phyloP scores from a whole-genome alignment of 78 protist genomes.

The Planoprotostelium fungivorum region DNA sequence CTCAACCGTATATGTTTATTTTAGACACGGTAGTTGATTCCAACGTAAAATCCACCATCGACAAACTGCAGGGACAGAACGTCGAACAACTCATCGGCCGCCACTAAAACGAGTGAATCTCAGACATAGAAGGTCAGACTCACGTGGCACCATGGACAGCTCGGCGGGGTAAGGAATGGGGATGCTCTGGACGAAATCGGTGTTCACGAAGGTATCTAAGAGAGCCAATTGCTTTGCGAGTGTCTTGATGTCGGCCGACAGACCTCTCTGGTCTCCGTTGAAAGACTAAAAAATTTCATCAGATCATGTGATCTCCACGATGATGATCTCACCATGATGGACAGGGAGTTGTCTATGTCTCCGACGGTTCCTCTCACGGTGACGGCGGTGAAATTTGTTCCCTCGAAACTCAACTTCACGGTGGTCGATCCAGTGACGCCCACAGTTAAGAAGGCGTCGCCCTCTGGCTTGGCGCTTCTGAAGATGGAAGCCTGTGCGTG shows the following conservation, averaged over 20 bases:
- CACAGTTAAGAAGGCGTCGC: not conserved
- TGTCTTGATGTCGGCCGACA: not conserved
- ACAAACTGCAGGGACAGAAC: not conserved
- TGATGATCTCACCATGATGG: not conserved
- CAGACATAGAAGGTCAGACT: not conserved
- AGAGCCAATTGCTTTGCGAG: not conserved
- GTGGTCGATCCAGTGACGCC: not conserved
- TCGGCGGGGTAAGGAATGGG: not conserved
- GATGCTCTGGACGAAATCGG: not conserved
- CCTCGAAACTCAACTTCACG: not conserved
- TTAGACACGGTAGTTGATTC: not conserved
- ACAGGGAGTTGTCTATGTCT: not conserved
- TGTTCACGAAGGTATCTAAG: not conserved
- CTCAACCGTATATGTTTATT: no score
- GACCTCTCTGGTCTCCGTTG: not conserved
- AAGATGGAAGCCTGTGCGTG: not conserved
- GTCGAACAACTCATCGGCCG: not conserved
- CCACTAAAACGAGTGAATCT: not conserved
- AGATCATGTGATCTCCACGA: not conserved
- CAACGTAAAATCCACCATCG: not conserved
- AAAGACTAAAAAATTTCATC: not conserved
- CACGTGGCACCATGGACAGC: not conserved
- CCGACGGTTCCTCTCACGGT: not conserved
- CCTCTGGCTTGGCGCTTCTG: not conserved
- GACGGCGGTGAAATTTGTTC: not conserved